Conservation (phyloP, 371 early-diverging fungal genomes). For the Saksenaea oblongispora region DNA sequence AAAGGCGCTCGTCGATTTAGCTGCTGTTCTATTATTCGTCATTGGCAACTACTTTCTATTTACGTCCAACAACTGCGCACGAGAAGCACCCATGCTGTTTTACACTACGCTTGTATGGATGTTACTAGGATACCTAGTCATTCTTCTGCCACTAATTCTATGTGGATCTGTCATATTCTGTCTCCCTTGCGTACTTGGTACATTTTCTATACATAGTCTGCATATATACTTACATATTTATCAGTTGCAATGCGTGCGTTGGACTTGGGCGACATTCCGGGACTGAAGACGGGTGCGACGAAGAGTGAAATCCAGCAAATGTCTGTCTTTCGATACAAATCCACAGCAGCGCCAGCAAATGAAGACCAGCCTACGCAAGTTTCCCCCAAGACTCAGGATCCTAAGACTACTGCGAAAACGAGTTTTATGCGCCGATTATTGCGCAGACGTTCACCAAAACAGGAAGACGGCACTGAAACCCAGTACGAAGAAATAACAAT, state of each 20-base stretch:
- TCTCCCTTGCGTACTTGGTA: constrained; percentile 58
- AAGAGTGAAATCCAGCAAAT: constrained; percentile 57
- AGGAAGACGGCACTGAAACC: constrained; percentile 9
- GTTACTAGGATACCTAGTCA: constrained; percentile 64
- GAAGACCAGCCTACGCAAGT: not conserved
- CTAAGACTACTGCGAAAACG: not conserved
- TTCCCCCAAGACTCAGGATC: not conserved
- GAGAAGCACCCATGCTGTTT: constrained; percentile 52
- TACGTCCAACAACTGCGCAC: constrained; percentile 40
- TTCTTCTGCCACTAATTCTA: constrained; percentile 61
- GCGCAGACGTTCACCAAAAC: constrained; percentile 3
- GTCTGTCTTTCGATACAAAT: constrained; percentile 38
- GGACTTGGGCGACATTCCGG: constrained; percentile 49
- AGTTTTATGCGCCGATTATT: not conserved
- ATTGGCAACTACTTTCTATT: constrained; percentile 73
- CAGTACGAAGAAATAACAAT: constrained; percentile 22
- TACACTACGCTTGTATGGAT: constrained; percentile 62
- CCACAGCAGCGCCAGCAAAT: not conserved
- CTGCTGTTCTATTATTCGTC: constrained; percentile 69
- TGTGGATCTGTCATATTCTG: constrained; percentile 65
- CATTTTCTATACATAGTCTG: not conserved
- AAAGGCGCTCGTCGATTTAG: constrained; percentile 59
- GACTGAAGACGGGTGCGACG: constrained; percentile 53
- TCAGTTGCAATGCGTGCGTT: constrained; percentile 53
- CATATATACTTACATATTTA: not conserved